Evolutionary conservation across 192 early-diverging fungal species (phyloP), one percentile per base, ranked within the genome.

Genomic region (Chytriomyces sp.): DNA sequence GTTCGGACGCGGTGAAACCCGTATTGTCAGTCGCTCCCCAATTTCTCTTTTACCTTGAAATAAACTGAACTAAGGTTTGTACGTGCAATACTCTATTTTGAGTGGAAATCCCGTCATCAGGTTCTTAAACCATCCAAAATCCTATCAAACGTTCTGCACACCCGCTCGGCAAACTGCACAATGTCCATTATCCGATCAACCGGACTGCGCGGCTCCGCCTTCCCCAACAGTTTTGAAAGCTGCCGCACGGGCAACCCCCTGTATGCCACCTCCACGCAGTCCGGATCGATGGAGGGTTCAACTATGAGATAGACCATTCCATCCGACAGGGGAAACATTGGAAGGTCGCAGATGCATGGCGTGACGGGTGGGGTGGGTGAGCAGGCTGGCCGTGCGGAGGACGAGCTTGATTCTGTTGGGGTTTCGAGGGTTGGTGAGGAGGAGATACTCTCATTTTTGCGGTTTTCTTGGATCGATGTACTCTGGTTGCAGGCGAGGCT

Each of bases 271-370:
- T 64, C 62, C 19, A 6, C 37, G n/a, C 31, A 32, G 17, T 64
- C 62, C 62, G 49, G 26, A n/a, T 64, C 62, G 6, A 39, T 41
- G 28, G 39, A 39, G 5, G 62, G 39, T 44, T 64, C 62, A 6
- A 64, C 62, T 31, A 44, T 39, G n/a, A 64, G 28, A 7, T 37
- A 17, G 30, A 57, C 30, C 17, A 22, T 49, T n/a, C 22, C 44
- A 49, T 49, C 44, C 44, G 22, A n/a, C 44, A 49, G 22, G 17
- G 44, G 44, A 14, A 22, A 22, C 44, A 22, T 49, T 1, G 14
- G 14, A 49, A 14, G 22, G 1, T 49, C 44, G 44, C 44, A 49
- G 2, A 49, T 14, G 14, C 22, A 22, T 49, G 44, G 44, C 44
- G 44, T 49, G 17, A n/a, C 44, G 17, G 22, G 1, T 22, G 44